Conservation (phyloP, 2,329 filamentous ascomycete species). For the Arthroderma uncinatum region DNA sequence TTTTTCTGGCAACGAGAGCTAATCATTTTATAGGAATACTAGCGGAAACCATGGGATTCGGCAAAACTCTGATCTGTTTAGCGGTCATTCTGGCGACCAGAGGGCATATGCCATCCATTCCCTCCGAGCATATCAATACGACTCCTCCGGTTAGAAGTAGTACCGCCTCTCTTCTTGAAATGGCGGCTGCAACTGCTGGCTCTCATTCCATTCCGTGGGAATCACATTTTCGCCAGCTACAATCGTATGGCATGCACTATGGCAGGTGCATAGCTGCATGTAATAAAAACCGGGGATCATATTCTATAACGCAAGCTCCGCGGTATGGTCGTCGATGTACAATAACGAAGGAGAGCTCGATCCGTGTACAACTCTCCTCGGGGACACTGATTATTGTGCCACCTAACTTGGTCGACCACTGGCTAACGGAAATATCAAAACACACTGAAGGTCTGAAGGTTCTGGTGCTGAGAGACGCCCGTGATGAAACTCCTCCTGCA, state of each 20-base stretch:
- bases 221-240: constrained; percentile 46
- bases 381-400: constrained; percentile 72
- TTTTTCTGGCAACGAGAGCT: neutral
- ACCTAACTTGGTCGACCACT: constrained; percentile 71
- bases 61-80: constrained; percentile 82
- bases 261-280: constrained; percentile 47
- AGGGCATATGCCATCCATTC: constrained; percentile 54
- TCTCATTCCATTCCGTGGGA: constrained; percentile 61
- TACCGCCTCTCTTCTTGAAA: constrained; percentile 57
- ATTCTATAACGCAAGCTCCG: constrained; percentile 42
- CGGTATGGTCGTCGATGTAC: constrained; percentile 33
- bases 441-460: constrained; percentile 60
- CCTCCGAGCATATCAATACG: constrained; percentile 47
- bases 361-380: constrained; percentile 23
- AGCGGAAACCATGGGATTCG: constrained; percentile 45
- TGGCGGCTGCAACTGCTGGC: constrained; percentile 61
- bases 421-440: constrained; percentile 67
- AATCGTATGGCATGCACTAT: constrained; percentile 41
- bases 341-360: constrained; percentile 19
- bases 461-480: constrained; percentile 47
- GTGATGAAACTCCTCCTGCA: constrained; percentile 45
- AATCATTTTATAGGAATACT: constrained; percentile 27
- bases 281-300: constrained; percentile 47
- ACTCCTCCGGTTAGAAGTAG: constrained; percentile 32
- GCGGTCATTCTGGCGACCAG: constrained; percentile 65